Evolutionary conservation across 164 flowering plant genomes (phyloP), one percentile per base, ranked within the genome.

Genomic region (Macadamia integrifolia): DNA sequence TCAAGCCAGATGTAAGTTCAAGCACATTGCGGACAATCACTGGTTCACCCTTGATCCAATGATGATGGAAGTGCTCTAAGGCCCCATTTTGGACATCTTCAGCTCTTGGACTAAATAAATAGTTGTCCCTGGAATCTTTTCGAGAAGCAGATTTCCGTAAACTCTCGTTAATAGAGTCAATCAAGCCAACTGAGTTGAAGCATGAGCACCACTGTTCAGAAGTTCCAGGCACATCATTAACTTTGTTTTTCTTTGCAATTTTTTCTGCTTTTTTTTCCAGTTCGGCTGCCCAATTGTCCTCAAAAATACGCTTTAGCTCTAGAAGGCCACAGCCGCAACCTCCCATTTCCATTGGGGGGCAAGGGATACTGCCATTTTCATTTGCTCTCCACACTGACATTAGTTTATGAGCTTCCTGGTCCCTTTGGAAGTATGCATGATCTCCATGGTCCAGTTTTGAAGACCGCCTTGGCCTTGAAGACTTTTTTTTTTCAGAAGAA

Each of bases 21-120:
- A 94, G 88, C 69, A 87, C 91, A 78, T 84, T 76, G 6, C 87
- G 82, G 8, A 92, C 97, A 69, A 94, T 78, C 17, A 94, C 90
- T 6, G 99, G 99, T 78, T 94, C 89, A 50, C 89, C 99, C 74
- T 75, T 85, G 32, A 53, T 61, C 97, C 97, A 94, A 68, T 94
- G 99, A 71, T 60, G 64, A 70, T 89, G 99, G 63, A 94, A 94
- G 82, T 94, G 97, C 31, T 78, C 77, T 65, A 90, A 67, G 57
- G 85, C 89, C n/a, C 66, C 83, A 18, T 66, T 76, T 58, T 80
- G 72, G 57, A 86, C 70, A 30, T 82, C 83, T 60, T 15, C 72
- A 56, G 88, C 91, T 48, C 15, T 74, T n/a, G 97, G 96, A 72
- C 79, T 85, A 69, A 78, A 94, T 64, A 94, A 67, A 79, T 72